Percentiles rank a stretch among this genome's conserved stretches.
These are phyloP conservation scores for Colletotrichum sansevieriae DNA, from an alignment of 2,329 filamentous ascomycete genomes.

Conservation along the genomic window DNA sequence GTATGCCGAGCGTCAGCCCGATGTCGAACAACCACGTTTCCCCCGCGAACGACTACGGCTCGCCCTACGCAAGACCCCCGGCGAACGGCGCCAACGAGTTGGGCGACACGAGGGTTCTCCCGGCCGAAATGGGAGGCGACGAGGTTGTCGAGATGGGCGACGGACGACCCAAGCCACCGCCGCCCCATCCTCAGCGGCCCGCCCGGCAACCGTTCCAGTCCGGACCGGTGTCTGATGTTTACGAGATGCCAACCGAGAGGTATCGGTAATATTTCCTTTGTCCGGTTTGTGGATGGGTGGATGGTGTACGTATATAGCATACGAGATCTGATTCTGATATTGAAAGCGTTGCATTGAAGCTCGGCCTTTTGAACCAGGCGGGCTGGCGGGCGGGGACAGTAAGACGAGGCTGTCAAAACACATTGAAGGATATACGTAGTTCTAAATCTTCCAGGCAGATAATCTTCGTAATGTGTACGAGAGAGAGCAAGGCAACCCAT, in stretches of 20 bases:
- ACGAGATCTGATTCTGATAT: conserved; percentile 1
- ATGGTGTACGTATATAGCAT: conserved; percentile 11
- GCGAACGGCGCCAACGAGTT: conserved; percentile 36
- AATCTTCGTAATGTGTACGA: conserved; percentile 40
- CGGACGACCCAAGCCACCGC: conserved; percentile 43
- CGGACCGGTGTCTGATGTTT: conserved; percentile 51
- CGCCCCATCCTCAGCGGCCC: conserved; percentile 35
- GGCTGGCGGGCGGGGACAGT: not conserved
- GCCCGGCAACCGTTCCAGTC: conserved; percentile 50
- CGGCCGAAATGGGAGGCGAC: conserved; percentile 36
- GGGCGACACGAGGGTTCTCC: conserved; percentile 31
- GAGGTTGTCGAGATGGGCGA: conserved; percentile 51
- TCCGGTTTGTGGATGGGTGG: not conserved
- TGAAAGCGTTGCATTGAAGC: conserved; percentile 14
- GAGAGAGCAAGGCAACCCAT: not conserved
- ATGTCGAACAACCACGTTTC: conserved; percentile 32
- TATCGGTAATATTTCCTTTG: conserved; percentile 49
- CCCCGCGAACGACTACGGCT: conserved; percentile 22
- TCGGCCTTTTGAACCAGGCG: conserved; percentile 12
- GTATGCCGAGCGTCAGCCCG: conserved; percentile 36
- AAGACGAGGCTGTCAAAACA: not conserved
- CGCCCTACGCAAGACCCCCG: conserved; percentile 26
- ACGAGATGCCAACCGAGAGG: conserved; percentile 57
- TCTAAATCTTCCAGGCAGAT: conserved; percentile 8
- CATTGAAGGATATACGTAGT: not conserved